Evolutionary conservation across 306 rosid genomes (phyloP), one percentile per base, ranked within the genome.

Genomic region (Prunus mongolica): DNA sequence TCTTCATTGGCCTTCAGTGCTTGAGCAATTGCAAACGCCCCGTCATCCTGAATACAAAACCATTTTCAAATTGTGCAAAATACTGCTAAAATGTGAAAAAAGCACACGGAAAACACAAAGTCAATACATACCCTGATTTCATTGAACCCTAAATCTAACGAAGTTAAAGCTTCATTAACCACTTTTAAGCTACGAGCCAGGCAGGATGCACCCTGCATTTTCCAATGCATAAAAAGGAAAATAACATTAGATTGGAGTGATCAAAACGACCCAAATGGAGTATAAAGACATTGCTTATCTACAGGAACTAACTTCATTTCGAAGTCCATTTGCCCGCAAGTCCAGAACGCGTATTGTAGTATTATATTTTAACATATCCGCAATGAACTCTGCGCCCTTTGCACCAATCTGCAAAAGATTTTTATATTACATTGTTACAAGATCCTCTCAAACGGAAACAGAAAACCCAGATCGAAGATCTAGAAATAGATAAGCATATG

Each of bases 181-280:
- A 95, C 96, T 89, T 90, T 95, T 85, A 95, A 92, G 91, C 98
- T 95, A 70, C 98, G 98, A 76, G 98, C 98, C 73, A 95, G 84
- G 81, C 87, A 89, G 54, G 74, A 77, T 46, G 98, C 98, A 81
- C 98, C 98, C 98, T 92, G 89, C 79, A 84, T 79, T 60, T 76
- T 20, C 27, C 45, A 68, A 73, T 60, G 66, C 72, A 41, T 9
- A 75, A 57, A 78, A 65, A 32, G 3, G 20, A 66, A 47, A 58
- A 65, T 46, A 22, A 54, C 24, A 62, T 65, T 13, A 80, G 73
- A 78, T 82, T 24, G 68, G 46, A 63, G 22, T 8, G 15, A 69
- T 52, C 50, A 77, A 71, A 65, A 58, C 20, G n/a, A 18, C 16
- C 34, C 38, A 65, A 73, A 51, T 34, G 71, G 45, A 47, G 19